phyloP scores from a whole-genome alignment of 345 rosid species.

The Syzygium oleosum region DNA sequence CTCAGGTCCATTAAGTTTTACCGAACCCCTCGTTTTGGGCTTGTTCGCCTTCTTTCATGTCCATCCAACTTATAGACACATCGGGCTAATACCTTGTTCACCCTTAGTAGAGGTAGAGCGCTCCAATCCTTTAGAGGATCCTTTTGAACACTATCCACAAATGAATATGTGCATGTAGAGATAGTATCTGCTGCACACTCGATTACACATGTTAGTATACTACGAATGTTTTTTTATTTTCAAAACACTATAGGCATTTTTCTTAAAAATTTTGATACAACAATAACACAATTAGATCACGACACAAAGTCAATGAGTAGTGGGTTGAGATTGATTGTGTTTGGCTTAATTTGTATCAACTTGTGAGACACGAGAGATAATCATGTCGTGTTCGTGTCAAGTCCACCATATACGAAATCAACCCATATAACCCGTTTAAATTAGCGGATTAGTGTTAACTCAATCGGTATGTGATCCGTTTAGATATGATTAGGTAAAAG shows the following conservation, averaged over 20 bases:
- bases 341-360: not conserved
- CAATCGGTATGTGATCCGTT: not conserved
- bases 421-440: not conserved
- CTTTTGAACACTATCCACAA: not conserved
- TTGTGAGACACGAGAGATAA: not conserved
- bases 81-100: too few species aligned
- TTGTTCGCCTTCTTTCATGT: too few species aligned
- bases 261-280: not conserved
- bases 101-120: too few species aligned
- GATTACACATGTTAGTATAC: not conserved
- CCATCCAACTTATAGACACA: too few species aligned
- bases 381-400: not conserved
- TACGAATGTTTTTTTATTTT: not conserved
- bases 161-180: not conserved
- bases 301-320: not conserved
- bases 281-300: not conserved
- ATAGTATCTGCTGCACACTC: not conserved
- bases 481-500: not conserved
- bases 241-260: not conserved
- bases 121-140: not conserved
- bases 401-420: not conserved
- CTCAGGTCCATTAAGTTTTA: too few species aligned
- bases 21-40: too few species aligned
- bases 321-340: not conserved
- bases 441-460: not conserved